Base-by-base conservation (phyloP, 2,329 filamentous ascomycete genomes). In the Aspergillus glaucus region DNA sequence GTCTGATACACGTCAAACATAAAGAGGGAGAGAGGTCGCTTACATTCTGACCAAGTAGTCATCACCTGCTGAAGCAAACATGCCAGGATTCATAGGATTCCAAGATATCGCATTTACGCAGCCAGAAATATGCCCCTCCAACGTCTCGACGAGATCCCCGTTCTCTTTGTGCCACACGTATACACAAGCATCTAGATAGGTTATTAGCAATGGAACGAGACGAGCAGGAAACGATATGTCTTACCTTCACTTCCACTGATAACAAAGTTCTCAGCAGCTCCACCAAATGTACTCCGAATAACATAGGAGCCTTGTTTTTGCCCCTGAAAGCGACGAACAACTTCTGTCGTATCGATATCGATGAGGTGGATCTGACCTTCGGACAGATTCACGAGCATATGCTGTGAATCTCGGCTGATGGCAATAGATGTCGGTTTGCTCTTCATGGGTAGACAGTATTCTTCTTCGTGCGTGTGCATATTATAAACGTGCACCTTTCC, bases 151-250 rank as follows among this genome's bases (percentile, higher is more conserved):
- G 1, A 86, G 76, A 5, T 79, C 76, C 5, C 88, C 89, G 32
- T 86, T 88, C 49, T 84, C 85, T 67, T 89, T 93, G 66, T 95
- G 88, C 89, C 91, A 97, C 52, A 98, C 88, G 64, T 89, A 86
- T 39, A 97, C 79, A 48, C 79, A 78, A 2, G 80, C 80, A 67
- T 86, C 82, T 84, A 57, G 21, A 14, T 3, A 9, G 12, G 49
- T 32, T 46, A 54, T 66, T 53, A 65, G 60, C 48, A 55, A 50
- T 8, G 6, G 15, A 34, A 40, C 10, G 14, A 14, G 43, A 37
- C 15, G 1, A 8, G 36, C 3, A 2, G 3, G 6, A 43, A 17
- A 42, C 21, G 9, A 30, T 12, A 9, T 4, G 1, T 30, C 75
- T 61, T 73, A 90, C 88, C 87, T 79, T 96, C 90, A 61, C 90